Conservation (phyloP, 1,139 yeast genomes). For the Yamadazyma mexicana region DNA sequence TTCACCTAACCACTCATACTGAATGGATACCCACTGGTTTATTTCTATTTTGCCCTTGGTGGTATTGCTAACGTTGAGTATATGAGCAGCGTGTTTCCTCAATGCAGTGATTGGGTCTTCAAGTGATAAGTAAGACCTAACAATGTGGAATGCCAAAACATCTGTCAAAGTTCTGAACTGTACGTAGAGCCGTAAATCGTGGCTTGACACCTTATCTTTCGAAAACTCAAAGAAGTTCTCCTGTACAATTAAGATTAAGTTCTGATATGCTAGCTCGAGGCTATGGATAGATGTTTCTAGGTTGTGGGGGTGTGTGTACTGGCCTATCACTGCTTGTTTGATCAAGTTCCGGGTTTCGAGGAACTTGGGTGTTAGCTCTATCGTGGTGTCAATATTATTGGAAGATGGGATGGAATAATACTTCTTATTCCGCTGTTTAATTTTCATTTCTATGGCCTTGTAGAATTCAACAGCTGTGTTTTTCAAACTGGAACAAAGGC, state of each 20-base stretch:
- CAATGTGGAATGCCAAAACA: constrained; percentile 60
- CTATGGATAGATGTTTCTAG: constrained; percentile 30
- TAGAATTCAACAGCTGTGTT: constrained; percentile 36
- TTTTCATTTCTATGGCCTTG: constrained; percentile 28
- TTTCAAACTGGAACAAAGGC: constrained; percentile 32
- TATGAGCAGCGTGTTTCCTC: constrained; percentile 63
- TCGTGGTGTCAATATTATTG: constrained; percentile 25
- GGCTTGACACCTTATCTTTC: constrained; percentile 20
- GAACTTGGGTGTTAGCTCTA: constrained; percentile 38
- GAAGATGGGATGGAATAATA: constrained; percentile 38
- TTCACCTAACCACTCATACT: constrained; percentile 57
- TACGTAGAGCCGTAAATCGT: constrained; percentile 28
- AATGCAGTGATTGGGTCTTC: constrained; percentile 61
- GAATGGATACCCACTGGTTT: constrained; percentile 44
- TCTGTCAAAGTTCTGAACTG: constrained; percentile 55
- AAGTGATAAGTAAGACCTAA: constrained; percentile 59
- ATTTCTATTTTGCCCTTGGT: constrained; percentile 14
- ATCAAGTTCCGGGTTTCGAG: constrained; percentile 41
- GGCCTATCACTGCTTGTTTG: constrained; percentile 37
- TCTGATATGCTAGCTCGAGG: constrained; percentile 37
- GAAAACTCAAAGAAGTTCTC: constrained; percentile 19
- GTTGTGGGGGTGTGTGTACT: constrained; percentile 35
- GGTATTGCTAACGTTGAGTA: constrained; percentile 36
- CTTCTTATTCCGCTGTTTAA: constrained; percentile 38
- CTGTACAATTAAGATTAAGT: constrained; percentile 26